phyloP scores from a whole-genome alignment of 352 stramenopile species.

The Globisporangium splendens region DNA sequence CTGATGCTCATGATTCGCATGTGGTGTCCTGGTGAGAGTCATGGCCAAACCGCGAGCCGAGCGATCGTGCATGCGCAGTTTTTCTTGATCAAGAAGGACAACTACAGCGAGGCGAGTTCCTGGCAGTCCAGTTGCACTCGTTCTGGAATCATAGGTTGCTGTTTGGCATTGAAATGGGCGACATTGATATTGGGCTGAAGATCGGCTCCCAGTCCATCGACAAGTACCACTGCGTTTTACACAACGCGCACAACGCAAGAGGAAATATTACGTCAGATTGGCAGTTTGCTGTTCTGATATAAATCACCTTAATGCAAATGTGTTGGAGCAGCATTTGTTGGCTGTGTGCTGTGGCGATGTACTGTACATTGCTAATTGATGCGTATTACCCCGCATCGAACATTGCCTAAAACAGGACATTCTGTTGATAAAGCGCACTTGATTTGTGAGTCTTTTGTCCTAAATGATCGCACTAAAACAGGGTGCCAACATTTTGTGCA shows the following conservation, averaged over 20 bases:
- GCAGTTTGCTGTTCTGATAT: no score
- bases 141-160: constrained; percentile 72
- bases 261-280: constrained; percentile 58
- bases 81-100: constrained; percentile 29
- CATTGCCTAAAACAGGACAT: no score
- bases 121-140: constrained; percentile 89
- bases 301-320: no score
- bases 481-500: no score
- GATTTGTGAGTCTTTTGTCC: no score
- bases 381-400: no score
- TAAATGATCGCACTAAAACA: no score
- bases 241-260: constrained; percentile 84
- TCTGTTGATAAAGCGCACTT: no score
- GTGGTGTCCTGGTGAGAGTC: constrained; percentile 94
- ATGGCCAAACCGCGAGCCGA: constrained; percentile 89
- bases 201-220: constrained; percentile 90
- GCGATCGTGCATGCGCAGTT: constrained; percentile 92
- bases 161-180: constrained; percentile 82
- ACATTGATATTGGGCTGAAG: constrained; percentile 94
- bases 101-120: constrained; percentile 60
- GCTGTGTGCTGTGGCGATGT: no score
- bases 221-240: constrained; percentile 88
- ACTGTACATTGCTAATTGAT: no score
- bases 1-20: constrained; percentile 93
- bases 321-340: no score